Evolutionary conservation across 345 rosid species (phyloP).

Genomic region (Laguncularia racemosa): DNA sequence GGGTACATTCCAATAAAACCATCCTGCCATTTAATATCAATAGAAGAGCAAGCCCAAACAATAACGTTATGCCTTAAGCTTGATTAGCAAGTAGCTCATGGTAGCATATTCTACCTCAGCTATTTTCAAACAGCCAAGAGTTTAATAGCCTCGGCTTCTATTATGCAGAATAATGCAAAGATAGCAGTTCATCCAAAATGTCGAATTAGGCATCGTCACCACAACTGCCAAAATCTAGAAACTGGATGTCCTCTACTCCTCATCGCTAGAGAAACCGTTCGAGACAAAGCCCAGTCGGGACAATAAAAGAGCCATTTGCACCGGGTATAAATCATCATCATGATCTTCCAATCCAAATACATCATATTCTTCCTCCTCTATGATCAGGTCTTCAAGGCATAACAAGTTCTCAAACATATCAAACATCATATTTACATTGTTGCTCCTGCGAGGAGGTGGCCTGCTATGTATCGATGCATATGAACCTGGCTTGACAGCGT

Average conservation of each 20-base stretch:
- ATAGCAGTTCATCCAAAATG: constrained; percentile 9
- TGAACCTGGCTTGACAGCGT: constrained; percentile 64
- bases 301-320: constrained; percentile 44
- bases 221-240: constrained; percentile 2
- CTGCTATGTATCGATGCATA: constrained; percentile 66
- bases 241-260: constrained; percentile 27
- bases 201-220: constrained; percentile 5
- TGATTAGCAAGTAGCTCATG: no score
- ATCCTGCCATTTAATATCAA: no score
- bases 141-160: no score
- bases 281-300: constrained; percentile 33
- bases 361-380: constrained; percentile 37
- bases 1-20: no score
- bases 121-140: no score
- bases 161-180: not conserved
- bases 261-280: constrained; percentile 45
- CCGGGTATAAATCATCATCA: constrained; percentile 33
- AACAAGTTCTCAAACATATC: constrained; percentile 37
- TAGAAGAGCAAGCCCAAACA: no score
- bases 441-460: constrained; percentile 53
- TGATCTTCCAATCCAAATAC: constrained; percentile 36
- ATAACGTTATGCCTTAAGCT: no score
- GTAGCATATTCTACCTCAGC: no score
- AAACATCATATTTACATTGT: constrained; percentile 35
- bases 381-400: constrained; percentile 17